These are phyloP conservation scores for Kodamaea hsintzibuensis DNA, from an alignment of 805 yeast species.

Conservation along the genomic window DNA sequence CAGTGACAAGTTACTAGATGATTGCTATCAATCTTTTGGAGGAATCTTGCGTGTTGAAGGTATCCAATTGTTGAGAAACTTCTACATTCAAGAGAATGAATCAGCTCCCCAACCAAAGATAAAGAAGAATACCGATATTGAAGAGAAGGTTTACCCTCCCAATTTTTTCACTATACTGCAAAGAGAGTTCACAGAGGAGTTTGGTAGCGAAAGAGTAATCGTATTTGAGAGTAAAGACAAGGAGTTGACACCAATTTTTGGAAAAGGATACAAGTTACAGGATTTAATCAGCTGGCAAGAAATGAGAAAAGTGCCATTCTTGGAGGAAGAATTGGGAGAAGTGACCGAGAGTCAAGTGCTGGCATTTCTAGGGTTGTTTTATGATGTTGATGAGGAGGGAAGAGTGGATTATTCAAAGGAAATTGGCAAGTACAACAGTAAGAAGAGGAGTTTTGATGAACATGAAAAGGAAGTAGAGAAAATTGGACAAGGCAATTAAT, in stretches of 20 bases:
- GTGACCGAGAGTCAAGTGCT: conserved; percentile 19
- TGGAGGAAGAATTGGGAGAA: conserved; percentile 17
- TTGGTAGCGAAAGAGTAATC: conserved; percentile 40
- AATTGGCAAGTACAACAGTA: conserved; percentile 18
- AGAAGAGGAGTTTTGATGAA: conserved; percentile 12
- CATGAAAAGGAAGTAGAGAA: neutral
- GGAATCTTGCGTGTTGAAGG: conserved; percentile 84
- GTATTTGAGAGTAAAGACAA: conserved; percentile 12
- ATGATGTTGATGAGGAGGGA: conserved; percentile 24
- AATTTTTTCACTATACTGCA: conserved; percentile 52
- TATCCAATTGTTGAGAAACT: conserved; percentile 72
- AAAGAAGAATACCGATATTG: conserved; percentile 68
- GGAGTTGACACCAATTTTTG: conserved; percentile 29
- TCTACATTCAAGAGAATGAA: conserved; percentile 82
- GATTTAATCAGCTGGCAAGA: conserved; percentile 9
- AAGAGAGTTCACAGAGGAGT: conserved; percentile 51
- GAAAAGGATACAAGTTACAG: conserved; percentile 21
- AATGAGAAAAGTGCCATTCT: conserved; percentile 11
- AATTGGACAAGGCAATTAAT: too few relatives aligned
- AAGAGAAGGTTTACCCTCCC: conserved; percentile 56
- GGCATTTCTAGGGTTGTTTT: conserved; percentile 26
- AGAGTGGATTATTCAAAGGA: conserved; percentile 22
- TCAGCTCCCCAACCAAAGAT: conserved; percentile 80
- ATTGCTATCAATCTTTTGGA: conserved; percentile 61
- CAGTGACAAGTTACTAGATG: conserved; percentile 17